phyloP scores from a whole-genome alignment of 352 stramenopile species.

The Ophiocytium majus region DNA sequence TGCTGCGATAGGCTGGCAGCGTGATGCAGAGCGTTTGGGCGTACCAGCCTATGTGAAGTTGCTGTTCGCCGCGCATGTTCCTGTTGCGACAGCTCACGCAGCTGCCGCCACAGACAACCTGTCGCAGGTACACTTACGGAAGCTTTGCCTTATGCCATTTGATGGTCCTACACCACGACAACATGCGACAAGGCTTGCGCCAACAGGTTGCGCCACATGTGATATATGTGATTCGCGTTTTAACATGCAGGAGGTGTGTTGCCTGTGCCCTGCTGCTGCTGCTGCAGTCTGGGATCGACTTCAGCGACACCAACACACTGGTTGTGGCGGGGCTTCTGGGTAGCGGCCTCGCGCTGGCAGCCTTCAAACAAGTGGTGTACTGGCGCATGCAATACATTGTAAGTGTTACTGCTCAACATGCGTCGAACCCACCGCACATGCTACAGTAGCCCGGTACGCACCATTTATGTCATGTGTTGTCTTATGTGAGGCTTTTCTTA shows the following conservation, averaged over 20 bases:
- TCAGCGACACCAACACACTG: not conserved
- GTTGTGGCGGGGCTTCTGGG: not conserved
- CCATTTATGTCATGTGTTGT: not conserved
- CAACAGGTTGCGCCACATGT: not conserved
- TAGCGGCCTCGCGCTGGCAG: conserved; percentile 21
- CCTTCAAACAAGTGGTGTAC: conserved; percentile 49
- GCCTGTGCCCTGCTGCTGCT: not conserved
- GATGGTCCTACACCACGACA: not conserved
- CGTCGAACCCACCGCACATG: not conserved
- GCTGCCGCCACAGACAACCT: not conserved
- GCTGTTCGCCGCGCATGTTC: not conserved
- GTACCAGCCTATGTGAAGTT: not conserved
- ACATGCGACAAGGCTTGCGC: not conserved
- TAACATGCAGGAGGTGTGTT: not conserved
- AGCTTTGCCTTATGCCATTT: too few species aligned
- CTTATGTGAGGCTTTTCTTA: not conserved
- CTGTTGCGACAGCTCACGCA: not conserved
- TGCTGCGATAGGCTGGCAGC: too few species aligned
- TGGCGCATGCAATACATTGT: conserved; percentile 57
- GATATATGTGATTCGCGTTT: not conserved
- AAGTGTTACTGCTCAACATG: conserved; percentile 29
- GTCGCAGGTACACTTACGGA: not conserved
- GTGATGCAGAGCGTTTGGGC: too few species aligned
- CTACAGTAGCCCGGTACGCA: not conserved
- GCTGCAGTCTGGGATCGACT: not conserved